Percentiles rank a stretch among this genome's conserved stretches.
phyloP scores from a whole-genome alignment of 1,284 basidiomycete species.

The Cutaneotrichosporon sp. region DNA sequence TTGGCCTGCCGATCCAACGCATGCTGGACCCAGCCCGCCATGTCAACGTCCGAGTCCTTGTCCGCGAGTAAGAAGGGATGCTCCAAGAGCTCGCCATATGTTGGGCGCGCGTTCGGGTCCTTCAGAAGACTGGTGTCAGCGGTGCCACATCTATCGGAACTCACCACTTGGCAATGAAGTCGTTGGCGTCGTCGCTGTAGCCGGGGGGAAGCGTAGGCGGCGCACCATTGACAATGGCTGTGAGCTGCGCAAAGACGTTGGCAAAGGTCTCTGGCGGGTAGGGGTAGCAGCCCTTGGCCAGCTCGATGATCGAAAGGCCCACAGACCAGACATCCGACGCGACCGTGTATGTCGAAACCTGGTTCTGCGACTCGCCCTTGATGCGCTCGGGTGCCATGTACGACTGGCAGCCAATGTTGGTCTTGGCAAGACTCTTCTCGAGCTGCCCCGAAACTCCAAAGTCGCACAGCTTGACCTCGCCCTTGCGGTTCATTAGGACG shows the following conservation, averaged over 20 bases:
- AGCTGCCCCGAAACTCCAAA: constrained; percentile 98
- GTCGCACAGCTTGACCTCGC: constrained; percentile 93
- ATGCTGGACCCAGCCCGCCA: constrained; percentile 73
- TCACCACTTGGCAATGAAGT: constrained; percentile 59
- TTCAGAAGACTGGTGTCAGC: constrained; percentile 66
- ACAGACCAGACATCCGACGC: constrained; percentile 98
- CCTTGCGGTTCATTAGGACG: constrained; percentile 84
- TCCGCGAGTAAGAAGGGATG: constrained; percentile 71
- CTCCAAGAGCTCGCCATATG: constrained; percentile 77
- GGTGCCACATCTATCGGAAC: constrained; percentile 27
- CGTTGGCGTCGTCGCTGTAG: constrained; percentile 54
- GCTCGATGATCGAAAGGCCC: constrained; percentile 93
- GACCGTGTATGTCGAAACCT: constrained; percentile 87
- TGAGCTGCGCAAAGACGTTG: constrained; percentile 94
- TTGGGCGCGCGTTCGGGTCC: constrained; percentile 73
- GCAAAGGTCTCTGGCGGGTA: constrained; percentile 98
- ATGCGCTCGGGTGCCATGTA: constrained; percentile 99
- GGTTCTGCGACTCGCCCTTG: constrained; percentile 86
- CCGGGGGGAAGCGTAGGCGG: constrained; percentile 76
- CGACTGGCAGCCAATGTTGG: constrained; percentile 97
- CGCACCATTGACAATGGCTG: constrained; percentile 93
- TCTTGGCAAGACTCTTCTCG: constrained; percentile 94
- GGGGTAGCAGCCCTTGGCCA: constrained; percentile 88
- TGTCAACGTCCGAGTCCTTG: constrained; percentile 67
- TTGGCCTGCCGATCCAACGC: constrained; percentile 60